These are phyloP conservation scores for Phytophthora capsici DNA, from an alignment of 352 stramenopile species.

Conservation along the genomic window DNA sequence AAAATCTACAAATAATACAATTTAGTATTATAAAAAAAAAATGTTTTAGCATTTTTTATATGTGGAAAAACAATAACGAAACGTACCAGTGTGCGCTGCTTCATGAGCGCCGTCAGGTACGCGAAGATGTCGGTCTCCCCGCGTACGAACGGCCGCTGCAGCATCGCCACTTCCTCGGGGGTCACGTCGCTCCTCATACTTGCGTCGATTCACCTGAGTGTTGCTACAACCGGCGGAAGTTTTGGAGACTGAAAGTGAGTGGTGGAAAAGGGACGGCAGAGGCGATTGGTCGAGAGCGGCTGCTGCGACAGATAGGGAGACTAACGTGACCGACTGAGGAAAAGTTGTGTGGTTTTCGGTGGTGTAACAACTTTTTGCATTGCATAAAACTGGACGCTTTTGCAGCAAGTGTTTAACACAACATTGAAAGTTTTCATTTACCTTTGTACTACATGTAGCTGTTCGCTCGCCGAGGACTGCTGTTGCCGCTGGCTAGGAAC, in stretches of 20 bases:
- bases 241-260: slow-evolving; percentile 26
- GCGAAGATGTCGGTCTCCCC: slow-evolving; percentile 78
- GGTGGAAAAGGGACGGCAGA: slow-evolving; percentile 16
- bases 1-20: slow-evolving; percentile 71
- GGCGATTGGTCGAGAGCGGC: slow-evolving; percentile 1
- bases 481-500: no score
- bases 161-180: slow-evolving; percentile 49
- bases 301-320: neutral
- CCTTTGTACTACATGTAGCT: neutral
- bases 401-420: no score
- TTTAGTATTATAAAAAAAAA: no score
- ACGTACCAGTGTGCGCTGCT: slow-evolving; percentile 69
- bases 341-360: slow-evolving; percentile 7
- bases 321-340: slow-evolving; percentile 3
- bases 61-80: no score
- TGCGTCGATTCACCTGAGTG: neutral
- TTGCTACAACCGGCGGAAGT: neutral
- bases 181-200: slow-evolving; percentile 42
- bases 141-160: slow-evolving; percentile 67
- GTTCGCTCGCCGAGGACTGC: no score
- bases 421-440: no score
- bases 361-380: no score
- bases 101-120: slow-evolving; percentile 79
- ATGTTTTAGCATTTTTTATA: no score
- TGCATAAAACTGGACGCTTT: no score